Base-by-base conservation (phyloP, 192 early-diverging fungal genomes). In the Geosiphon pyriformis region DNA sequence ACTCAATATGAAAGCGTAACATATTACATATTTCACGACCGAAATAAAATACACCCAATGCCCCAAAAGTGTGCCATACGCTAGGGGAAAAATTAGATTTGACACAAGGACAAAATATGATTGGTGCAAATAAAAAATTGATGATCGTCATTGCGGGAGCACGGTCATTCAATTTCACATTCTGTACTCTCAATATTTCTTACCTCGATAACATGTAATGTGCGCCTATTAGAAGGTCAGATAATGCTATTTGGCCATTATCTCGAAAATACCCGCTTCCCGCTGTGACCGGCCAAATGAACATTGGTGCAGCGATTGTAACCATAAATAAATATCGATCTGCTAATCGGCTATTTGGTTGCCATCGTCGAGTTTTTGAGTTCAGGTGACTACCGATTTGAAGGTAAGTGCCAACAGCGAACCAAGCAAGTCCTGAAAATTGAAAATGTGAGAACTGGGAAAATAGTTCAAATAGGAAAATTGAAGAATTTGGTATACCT, bases 331-430 rank as follows among this genome's bases (percentile, higher is more conserved):
- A 29, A 57, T 18, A 57, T 57, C 55, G 12, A 57, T 57, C 55
- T n/a, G 55, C 15, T 31, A 57, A 30, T 57, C 30, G 25, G n/a
- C 7, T 30, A 57, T 57, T 31, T 12, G 55, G 55, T 18, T 29
- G 55, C 55, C 55, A 57, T 12, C 26, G 55, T 30, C 30, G 25
- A 30, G 25, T 18, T 31, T 31, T 57, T 18, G 55, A 57, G 30
- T 57, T 57, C 31, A 57, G 6, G 31, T 57, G 55, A 57, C 10
- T 57, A 8, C 55, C 55, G 23, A 57, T 57, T 57, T 57, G 55
- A 8, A 57, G 30, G 31, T 57, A 57, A 4, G 55, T 57, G n/a
- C 55, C 55, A 30, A 57, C 17, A 30, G 30, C 55, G 23, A 57
- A 57, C 55, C 55, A 57, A 2, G 55, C 55, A 33, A 12, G 18